Conservation (phyloP, 352 stramenopile species). For the Pythium angustatum region DNA sequence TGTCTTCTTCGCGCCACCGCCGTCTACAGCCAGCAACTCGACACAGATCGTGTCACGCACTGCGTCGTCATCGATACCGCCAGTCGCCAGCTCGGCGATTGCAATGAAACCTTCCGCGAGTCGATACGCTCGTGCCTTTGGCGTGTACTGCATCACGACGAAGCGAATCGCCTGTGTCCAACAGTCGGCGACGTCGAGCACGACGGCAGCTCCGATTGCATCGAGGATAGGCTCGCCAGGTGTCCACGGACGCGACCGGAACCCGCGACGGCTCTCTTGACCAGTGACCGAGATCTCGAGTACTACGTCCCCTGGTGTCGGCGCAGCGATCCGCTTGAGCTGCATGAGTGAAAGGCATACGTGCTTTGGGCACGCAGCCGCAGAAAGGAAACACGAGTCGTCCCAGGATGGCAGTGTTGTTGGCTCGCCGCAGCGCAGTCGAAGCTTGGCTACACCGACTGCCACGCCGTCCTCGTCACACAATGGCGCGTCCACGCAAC, state of each 20-base stretch:
- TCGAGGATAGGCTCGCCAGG: no score
- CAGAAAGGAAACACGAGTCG: not conserved
- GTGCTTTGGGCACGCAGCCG: not conserved
- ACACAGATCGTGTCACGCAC: not conserved
- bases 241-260: constrained; percentile 11
- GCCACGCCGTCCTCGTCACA: constrained; percentile 15
- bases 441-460: not conserved
- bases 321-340: not conserved
- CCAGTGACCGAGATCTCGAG: constrained; percentile 6
- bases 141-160: constrained; percentile 13
- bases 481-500: not conserved
- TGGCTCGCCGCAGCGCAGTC: not conserved
- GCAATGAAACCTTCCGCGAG: constrained; percentile 20
- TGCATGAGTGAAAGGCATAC: constrained; percentile 6
- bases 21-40: not conserved
- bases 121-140: constrained; percentile 13
- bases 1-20: no score
- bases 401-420: not conserved
- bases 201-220: not conserved
- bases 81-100: not conserved
- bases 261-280: constrained; percentile 2
- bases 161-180: constrained; percentile 21
- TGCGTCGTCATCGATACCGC: not conserved
- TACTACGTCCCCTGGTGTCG: constrained; percentile 2
- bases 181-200: constrained; percentile 9